These are phyloP conservation scores for Fusarium nisikadoi DNA, from an alignment of 2,329 filamentous ascomycete species.

Conservation along the genomic window DNA sequence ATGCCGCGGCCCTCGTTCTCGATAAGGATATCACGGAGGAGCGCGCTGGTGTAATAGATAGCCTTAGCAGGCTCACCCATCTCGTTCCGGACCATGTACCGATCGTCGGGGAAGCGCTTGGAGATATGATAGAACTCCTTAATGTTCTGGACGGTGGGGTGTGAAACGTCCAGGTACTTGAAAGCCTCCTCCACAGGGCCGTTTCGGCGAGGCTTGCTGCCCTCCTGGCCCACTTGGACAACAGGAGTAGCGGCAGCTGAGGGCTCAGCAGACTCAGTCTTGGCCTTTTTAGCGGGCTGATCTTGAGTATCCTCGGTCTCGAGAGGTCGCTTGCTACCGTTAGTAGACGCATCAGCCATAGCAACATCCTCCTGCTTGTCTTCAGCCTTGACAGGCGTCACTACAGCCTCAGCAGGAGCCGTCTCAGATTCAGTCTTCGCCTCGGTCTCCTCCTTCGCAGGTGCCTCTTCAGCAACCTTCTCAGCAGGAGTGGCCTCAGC, in stretches of 20 bases:
- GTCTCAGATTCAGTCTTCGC: conserved; percentile 52
- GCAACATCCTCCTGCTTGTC: conserved; percentile 44
- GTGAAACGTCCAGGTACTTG: conserved; percentile 82
- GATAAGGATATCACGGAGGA: conserved; percentile 85
- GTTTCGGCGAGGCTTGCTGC: conserved; percentile 55
- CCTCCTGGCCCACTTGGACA: conserved; percentile 42
- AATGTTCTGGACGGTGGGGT: conserved; percentile 81
- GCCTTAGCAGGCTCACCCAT: conserved; percentile 89
- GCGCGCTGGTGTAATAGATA: conserved; percentile 92
- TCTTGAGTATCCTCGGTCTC: conserved; percentile 51
- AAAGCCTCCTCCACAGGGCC: conserved; percentile 87
- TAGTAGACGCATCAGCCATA: conserved; percentile 47
- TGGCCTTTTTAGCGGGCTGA: conserved; percentile 60
- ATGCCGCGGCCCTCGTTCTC: conserved; percentile 91
- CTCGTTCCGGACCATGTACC: conserved; percentile 96
- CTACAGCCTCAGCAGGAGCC: conserved; percentile 36
- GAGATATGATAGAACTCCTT: conserved; percentile 88
- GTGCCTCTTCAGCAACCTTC: conserved; percentile 30
- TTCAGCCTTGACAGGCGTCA: conserved; percentile 4
- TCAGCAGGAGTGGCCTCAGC: conserved; percentile 23
- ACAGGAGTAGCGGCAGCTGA: conserved; percentile 37
- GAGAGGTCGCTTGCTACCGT: conserved; percentile 50
- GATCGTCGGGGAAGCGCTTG: conserved; percentile 83
- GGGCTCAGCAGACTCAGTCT: conserved; percentile 50
- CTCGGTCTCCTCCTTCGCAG: conserved; percentile 47